A percentile compares a stretch with the other conserved stretches of the same genome.
Conservation (phyloP, 2,329 filamentous ascomycete genomes). For the Stemphylium lycopersici region DNA sequence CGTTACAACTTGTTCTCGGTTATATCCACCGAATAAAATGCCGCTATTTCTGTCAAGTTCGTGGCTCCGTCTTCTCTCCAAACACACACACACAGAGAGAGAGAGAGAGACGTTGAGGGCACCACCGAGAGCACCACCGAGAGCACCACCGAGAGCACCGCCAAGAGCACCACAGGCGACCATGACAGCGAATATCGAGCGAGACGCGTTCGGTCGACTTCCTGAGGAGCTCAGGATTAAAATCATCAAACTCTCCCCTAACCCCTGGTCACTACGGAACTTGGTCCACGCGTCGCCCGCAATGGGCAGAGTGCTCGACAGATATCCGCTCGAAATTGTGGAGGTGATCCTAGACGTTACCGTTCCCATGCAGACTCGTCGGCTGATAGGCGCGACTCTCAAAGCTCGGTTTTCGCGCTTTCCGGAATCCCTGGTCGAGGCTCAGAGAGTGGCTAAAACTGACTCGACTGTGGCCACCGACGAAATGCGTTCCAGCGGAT, state of each 20-base stretch:
- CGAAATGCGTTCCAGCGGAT: background rate
- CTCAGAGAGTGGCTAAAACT: background rate
- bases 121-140: background rate
- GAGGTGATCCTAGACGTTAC: conserved; percentile 9
- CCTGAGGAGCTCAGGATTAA: conserved; percentile 12
- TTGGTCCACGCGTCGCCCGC: conserved; percentile 12
- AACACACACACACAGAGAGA: no score
- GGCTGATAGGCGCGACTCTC: background rate
- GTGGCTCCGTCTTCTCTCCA: conserved; percentile 7
- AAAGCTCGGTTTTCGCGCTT: conserved; percentile 1
- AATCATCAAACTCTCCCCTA: conserved; percentile 8
- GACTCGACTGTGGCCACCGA: background rate
- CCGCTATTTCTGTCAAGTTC: background rate
- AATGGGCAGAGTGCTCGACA: conserved; percentile 11
- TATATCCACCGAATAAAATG: background rate
- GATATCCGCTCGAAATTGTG: conserved; percentile 16
- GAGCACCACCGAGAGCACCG: background rate
- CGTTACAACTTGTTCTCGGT: background rate
- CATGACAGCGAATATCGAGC: conserved; percentile 1
- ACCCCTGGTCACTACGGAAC: conserved; percentile 9
- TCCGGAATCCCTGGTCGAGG: background rate
- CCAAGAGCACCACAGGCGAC: background rate
- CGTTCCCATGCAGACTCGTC: conserved; percentile 1
- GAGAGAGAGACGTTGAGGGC: no score
- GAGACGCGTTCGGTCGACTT: conserved; percentile 10